A percentile compares a stretch with the other conserved stretches of the same genome.
phyloP scores from a whole-genome alignment of 2,329 filamentous ascomycete genomes.

The Cladophialophora bantiana region DNA sequence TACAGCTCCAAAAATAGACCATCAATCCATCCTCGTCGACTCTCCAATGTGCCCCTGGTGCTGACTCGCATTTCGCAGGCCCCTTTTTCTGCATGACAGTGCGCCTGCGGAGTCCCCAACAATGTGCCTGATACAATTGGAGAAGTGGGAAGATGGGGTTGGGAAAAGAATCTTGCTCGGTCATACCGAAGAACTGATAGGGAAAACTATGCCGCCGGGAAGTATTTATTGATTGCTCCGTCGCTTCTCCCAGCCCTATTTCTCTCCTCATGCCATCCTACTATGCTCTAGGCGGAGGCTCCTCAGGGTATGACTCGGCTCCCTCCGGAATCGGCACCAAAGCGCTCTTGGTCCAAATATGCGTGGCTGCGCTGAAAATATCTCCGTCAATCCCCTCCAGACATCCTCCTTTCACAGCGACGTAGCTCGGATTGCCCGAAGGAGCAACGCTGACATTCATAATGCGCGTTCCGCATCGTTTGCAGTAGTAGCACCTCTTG shows the following conservation, averaged over 20 bases:
- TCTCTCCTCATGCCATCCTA: not conserved
- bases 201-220: not conserved
- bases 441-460: conserved; percentile 65
- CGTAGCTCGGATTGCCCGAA: conserved; percentile 61
- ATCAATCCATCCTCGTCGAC: not conserved
- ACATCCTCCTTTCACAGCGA: conserved; percentile 72
- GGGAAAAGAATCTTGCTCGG: not conserved
- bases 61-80: not conserved
- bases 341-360: conserved; percentile 72
- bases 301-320: conserved; percentile 63
- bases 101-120: not conserved
- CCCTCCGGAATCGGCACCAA: conserved; percentile 74
- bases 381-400: conserved; percentile 68
- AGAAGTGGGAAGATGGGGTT: not conserved
- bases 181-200: not conserved
- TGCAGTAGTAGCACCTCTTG: conserved; percentile 72
- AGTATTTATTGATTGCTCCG: not conserved
- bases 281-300: conserved; percentile 47
- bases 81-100: not conserved
- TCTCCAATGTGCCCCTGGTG: not conserved
- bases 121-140: not conserved
- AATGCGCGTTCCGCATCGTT: conserved; percentile 69
- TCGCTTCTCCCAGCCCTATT: not conserved
- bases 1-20: not conserved
- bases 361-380: conserved; percentile 64